Conservation (phyloP, 768 basidiomycete species). For the Podaxis rugospora region DNA sequence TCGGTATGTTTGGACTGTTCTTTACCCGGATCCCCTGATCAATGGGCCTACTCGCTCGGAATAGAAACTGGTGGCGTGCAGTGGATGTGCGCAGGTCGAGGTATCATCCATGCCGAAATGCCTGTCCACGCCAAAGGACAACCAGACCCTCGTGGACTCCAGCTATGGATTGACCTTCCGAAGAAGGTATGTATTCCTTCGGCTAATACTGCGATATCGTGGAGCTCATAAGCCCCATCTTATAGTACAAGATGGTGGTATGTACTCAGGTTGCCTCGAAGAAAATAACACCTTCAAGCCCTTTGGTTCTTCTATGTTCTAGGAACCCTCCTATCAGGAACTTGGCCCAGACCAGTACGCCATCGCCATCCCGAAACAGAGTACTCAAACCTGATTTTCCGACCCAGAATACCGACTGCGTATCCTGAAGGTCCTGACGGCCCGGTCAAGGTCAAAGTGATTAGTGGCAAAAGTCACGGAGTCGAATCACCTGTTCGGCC, state of each 20-base stretch:
- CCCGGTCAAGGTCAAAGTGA: slow-evolving; percentile 70
- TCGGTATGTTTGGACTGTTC: slow-evolving; percentile 28
- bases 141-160: slow-evolving; percentile 78
- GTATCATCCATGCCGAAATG: slow-evolving; percentile 87
- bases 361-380: neutral
- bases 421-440: slow-evolving; percentile 70
- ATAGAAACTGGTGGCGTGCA: slow-evolving; percentile 79
- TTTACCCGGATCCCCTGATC: neutral
- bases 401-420: slow-evolving; percentile 60
- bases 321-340: slow-evolving; percentile 85
- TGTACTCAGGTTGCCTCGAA: slow-evolving; percentile 9
- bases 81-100: slow-evolving; percentile 88
- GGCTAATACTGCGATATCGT: slow-evolving; percentile 15
- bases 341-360: slow-evolving; percentile 57
- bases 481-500: slow-evolving; percentile 85
- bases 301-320: neutral
- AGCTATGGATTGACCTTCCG: slow-evolving; percentile 84
- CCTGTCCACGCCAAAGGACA: slow-evolving; percentile 65
- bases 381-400: neutral
- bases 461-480: slow-evolving; percentile 86
- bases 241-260: slow-evolving; percentile 73
- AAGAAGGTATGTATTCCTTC: slow-evolving; percentile 41
- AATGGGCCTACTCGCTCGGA: neutral
- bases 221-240: slow-evolving; percentile 13
- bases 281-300: neutral